Evolutionary conservation across 805 yeast genomes (phyloP).

Genomic region (Cyberlindnera mississippiensis): DNA sequence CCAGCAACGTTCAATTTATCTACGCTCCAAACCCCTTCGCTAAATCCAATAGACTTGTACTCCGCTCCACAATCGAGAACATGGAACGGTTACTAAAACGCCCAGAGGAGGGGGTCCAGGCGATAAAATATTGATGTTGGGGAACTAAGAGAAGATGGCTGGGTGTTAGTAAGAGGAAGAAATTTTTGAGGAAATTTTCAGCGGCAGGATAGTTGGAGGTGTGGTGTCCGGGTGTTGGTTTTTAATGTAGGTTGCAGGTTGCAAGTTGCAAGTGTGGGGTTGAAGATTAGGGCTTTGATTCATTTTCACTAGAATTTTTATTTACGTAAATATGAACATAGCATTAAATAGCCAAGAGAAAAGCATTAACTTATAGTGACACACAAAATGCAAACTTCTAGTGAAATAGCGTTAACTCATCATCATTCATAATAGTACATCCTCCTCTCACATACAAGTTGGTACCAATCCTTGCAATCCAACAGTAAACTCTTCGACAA

Average conservation of each 20-base stretch:
- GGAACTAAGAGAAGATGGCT: conserved; percentile 2
- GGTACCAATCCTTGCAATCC: conserved; percentile 21
- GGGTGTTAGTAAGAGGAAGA: conserved; percentile 1
- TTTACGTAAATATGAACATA: neutral
- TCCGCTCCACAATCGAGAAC: neutral
- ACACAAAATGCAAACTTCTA: too few relatives aligned
- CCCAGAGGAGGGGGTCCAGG: conserved; percentile 10
- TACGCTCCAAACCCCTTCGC: conserved; percentile 19
- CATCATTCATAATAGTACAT: neutral
- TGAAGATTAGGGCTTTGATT: conserved; percentile 1
- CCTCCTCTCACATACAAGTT: neutral
- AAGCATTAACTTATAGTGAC: too few relatives aligned
- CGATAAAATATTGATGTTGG: conserved; percentile 16
- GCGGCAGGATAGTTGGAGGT: neutral
- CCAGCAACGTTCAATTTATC: conserved; percentile 24
- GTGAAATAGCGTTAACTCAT: too few relatives aligned
- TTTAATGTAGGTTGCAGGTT: too few relatives aligned
- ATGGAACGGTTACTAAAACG: conserved; percentile 6
- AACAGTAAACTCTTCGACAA: conserved; percentile 16
- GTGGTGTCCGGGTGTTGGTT: conserved; percentile 6
- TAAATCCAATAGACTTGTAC: conserved; percentile 7
- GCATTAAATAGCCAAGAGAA: too few relatives aligned
- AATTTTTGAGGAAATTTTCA: conserved; percentile 2
- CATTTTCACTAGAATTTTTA: too few relatives aligned
- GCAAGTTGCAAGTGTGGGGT: too few relatives aligned